Base-by-base conservation (phyloP, 805 yeast species). In the Candida rishiriensis region DNA sequence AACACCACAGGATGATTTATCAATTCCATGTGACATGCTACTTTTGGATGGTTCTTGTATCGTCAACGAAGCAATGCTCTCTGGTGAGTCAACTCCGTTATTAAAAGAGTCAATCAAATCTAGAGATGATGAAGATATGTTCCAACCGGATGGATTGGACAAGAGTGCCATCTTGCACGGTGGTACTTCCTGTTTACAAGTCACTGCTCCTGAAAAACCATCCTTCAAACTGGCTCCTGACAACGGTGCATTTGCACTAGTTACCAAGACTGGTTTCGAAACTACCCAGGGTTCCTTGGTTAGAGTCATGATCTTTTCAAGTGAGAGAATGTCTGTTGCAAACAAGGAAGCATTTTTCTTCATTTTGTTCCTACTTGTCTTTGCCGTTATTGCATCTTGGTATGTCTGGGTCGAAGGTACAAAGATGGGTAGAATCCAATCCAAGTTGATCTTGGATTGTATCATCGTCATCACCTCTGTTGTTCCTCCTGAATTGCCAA, bases 391-490 rank as follows among this genome's bases (percentile, higher is more conserved):
- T 55, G 99, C 99, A 29, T 84, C 96, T 16, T 85, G 96, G 88
- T 93, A 91, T 61, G 98, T 93, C 42, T 93, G 99, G 99, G 84
- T 86, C 48, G 97, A 91, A 70, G 99, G 99, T 67, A 85, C 95
- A 18, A 83, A 77, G 64, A 84, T 88, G 88, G 98, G 97, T 59
- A 85, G 99, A 70, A 79, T 88, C 56, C 96, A 91, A 66, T 86
- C 95, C 43, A 91, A 91, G 68, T 78, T 93, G 65, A 83, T 93
- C 53, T 76, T 93, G 60, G 98, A 93, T 68, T 93, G 99, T 81
- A 85, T 93, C 52, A 78, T 93, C 60, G 95, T 93, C 56, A 79
- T 93, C 57, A 93, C 99, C 15, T 90, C 98, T 40, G 99, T 93
- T 51, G 99, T 93, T 34, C 99, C 99, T 32, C 99, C 99, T 36